Base-by-base conservation (phyloP, 306 rosid genomes). In the Spatholobus suberectus region DNA sequence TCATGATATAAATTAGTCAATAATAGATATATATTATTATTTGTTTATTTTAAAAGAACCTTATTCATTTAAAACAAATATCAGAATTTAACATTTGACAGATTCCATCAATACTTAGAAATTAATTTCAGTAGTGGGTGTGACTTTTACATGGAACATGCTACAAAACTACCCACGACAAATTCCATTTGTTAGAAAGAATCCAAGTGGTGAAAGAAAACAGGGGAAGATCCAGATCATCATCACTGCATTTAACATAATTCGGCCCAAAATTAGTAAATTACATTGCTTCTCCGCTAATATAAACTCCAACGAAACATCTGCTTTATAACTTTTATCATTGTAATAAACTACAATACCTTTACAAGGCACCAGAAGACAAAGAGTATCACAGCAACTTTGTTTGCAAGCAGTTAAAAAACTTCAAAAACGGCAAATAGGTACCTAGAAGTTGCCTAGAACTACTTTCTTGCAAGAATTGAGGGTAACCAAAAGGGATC, bases 291-390 rank as follows among this genome's bases (percentile, higher is more conserved):
- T 65, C 71, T 35, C 8, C 40, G 37, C 68, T 35, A 37, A 69
- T 76, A 44, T 26, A 70, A 76, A 47, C 58, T 69, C 62, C 29
- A 70, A 8, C 2, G 23, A 49, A 15, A 65, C 71, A 17, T 65
- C 21, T 71, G 38, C 52, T 61, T 27, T 18, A 14, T 35, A 59
- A 35, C 2, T 62, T 61, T 58, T 29, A 13, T 27, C 61, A 70
- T 65, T 70, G 47, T 34, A 47, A 46, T 69, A 46, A 63, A 83
- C 63, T 70, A 35, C 59, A 35, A 65, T 1, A 65, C 80, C 81
- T 72, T 62, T 72, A 62, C 72, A 52, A 72, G 38, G 26, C 26
- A 57, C 11, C 26, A 44, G 24, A 77, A 59, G 82, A 27, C 59
- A 63, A 69, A 63, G 52, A 4, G 26, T 15, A 38, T 8, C 37